Conservation (phyloP, 2,329 filamentous ascomycete genomes). For the Aspergillus sp. region DNA sequence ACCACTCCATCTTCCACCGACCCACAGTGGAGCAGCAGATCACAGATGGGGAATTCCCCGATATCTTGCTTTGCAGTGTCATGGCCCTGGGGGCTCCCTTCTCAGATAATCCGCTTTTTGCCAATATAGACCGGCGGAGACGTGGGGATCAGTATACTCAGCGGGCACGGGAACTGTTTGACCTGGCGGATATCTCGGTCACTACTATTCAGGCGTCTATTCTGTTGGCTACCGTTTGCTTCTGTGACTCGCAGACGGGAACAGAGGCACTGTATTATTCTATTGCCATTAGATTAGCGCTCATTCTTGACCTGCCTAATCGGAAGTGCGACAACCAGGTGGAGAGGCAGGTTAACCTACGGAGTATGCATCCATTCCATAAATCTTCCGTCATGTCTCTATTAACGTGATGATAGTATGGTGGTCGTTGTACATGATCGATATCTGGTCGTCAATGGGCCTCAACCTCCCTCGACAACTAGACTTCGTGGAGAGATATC, state of each 20-base stretch:
- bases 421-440: constrained; percentile 45
- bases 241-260: constrained; percentile 32
- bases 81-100: background rate
- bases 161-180: too few species aligned
- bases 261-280: constrained; percentile 41
- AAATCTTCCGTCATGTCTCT: constrained; percentile 9
- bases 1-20: background rate
- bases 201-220: constrained; percentile 43
- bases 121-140: background rate
- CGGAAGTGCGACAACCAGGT: constrained; percentile 24
- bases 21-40: background rate
- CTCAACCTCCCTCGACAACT: constrained; percentile 36
- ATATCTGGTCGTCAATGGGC: constrained; percentile 41
- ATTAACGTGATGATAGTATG: constrained; percentile 31
- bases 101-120: background rate
- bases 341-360: background rate
- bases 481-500: constrained; percentile 22
- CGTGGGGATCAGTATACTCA: background rate
- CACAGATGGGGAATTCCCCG: background rate
- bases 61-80: background rate
- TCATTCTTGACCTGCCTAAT: constrained; percentile 38
- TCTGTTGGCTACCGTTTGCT: constrained; percentile 38
- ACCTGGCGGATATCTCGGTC: constrained; percentile 37
- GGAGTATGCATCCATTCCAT: background rate
- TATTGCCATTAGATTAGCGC: constrained; percentile 38